Evolutionary conservation across 495 filamentous ascomycete species (phyloP), one percentile per base, ranked within the genome.

Genomic region (Penicillium coffeae): DNA sequence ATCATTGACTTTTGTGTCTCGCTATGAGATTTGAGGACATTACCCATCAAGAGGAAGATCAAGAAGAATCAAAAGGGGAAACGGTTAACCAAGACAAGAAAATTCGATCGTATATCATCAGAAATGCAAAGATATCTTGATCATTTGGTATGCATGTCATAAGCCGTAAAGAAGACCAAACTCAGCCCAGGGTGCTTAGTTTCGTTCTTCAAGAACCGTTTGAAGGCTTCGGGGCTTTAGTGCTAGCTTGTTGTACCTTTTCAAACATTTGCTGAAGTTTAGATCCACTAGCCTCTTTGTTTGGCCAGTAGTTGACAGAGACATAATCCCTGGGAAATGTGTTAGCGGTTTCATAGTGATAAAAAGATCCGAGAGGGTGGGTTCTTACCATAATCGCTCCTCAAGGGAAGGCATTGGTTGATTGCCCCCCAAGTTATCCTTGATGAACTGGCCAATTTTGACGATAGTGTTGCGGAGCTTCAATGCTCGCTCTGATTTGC

Each of bases 401-500:
- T 78, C 74, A 18, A 75, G 55, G 20, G 70, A 70, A 32, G 62
- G 56, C 53, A 68, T 63, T 18, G 63, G 56, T 40, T 52, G 54
- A 21, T 69, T 63, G 14, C 65, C 59, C 30, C 59, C 55, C 32
- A 75, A 42, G 8, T 67, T 69, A 42, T 48, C 50, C 30, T 63
- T 58, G 37, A 79, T 75, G 42, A 74, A 75, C 38, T 74, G 70
- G 16, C 76, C 76, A 55, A 79, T 76, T 43, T 69, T 73, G 33
- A 66, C 56, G 44, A 79, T 68, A 13, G 76, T 71, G 25, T 55
- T 63, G 21, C 75, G 61, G 19, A 75, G 62, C 46, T 74, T 67
- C 14, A 47, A 55, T 21, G 85, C 79, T 12, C 84, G 73, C 45
- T 77, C 74, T 25, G 75, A 68, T 53, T 82, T 79, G 36, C 75